Conservation (phyloP, 1,139 yeast genomes). For the Scheffersomyces illinoinensis region DNA sequence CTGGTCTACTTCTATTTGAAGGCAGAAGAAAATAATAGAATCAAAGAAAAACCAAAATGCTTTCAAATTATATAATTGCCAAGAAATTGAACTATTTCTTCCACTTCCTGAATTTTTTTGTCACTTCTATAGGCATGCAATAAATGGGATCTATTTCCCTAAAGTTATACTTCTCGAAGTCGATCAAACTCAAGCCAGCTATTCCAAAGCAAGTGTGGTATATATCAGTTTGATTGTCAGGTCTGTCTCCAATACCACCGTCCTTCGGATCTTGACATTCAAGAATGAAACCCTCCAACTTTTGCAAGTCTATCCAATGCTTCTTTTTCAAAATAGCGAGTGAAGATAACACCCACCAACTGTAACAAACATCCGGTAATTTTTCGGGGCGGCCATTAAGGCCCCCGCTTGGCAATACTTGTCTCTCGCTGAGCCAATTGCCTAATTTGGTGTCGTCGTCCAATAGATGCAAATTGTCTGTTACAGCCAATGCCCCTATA, state of each 20-base stretch:
- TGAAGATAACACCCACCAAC: constrained; percentile 96
- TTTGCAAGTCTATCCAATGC: constrained; percentile 72
- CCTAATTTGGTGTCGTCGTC: constrained; percentile 52
- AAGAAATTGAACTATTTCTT: not conserved
- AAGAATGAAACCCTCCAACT: constrained; percentile 65
- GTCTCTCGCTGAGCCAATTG: constrained; percentile 92
- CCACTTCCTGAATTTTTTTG: constrained; percentile 52
- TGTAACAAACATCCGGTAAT: constrained; percentile 92
- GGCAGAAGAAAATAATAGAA: too few relatives aligned
- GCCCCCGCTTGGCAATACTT: constrained; percentile 80
- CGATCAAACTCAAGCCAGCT: constrained; percentile 79
- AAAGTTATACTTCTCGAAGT: constrained; percentile 49
- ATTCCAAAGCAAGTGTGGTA: constrained; percentile 91
- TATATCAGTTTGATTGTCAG: constrained; percentile 88
- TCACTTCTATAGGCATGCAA: constrained; percentile 68
- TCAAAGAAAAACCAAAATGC: not conserved
- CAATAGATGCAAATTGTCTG: constrained; percentile 56
- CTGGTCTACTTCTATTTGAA: too few relatives aligned
- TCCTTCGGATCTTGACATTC: constrained; percentile 71
- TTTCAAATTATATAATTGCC: not conserved
- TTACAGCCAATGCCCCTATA: constrained; percentile 74
- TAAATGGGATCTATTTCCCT: constrained; percentile 77
- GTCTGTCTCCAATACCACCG: constrained; percentile 94
- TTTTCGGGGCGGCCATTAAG: constrained; percentile 96
- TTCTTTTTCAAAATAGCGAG: constrained; percentile 65